Percentiles rank a stretch among this genome's conserved stretches.
Conservation (phyloP, 1,139 yeast genomes). For the Magnusiomyces magnusii region DNA sequence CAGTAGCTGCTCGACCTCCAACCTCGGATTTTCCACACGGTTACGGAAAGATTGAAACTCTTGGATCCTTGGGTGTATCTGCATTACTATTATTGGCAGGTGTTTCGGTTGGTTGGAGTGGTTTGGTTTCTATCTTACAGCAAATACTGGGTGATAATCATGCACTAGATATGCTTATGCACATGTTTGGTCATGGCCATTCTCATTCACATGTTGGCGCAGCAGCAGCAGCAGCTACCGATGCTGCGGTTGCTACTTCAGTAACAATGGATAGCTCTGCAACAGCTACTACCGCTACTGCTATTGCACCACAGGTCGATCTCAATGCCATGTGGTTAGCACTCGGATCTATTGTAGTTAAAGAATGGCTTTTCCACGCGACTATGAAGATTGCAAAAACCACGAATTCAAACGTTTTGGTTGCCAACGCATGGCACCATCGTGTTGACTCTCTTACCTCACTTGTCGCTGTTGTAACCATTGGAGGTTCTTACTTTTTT, state of each 20-base stretch:
- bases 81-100: constrained; percentile 82
- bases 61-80: constrained; percentile 85
- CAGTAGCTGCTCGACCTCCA: constrained; percentile 62
- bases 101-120: constrained; percentile 83
- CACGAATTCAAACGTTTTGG: constrained; percentile 78
- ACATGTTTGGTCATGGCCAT: constrained; percentile 36
- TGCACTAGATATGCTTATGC: constrained; percentile 34
- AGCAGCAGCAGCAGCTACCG: background rate
- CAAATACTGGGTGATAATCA: constrained; percentile 31
- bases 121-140: constrained; percentile 62
- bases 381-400: constrained; percentile 71
- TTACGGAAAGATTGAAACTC: constrained; percentile 85
- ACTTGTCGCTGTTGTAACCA: constrained; percentile 80
- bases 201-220: constrained; percentile 40
- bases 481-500: constrained; percentile 74
- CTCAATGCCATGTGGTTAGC: constrained; percentile 97
- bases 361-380: constrained; percentile 78
- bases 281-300: constrained; percentile 7
- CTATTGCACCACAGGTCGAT: constrained; percentile 45
- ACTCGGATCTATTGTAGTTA: constrained; percentile 72
- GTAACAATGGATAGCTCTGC: constrained; percentile 19
- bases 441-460: constrained; percentile 94
- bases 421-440: constrained; percentile 99
- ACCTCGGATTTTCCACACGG: constrained; percentile 69
- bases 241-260: constrained; percentile 38